Conservation (phyloP, 1,139 yeast genomes). For the Hyphopichia buzzinii region DNA sequence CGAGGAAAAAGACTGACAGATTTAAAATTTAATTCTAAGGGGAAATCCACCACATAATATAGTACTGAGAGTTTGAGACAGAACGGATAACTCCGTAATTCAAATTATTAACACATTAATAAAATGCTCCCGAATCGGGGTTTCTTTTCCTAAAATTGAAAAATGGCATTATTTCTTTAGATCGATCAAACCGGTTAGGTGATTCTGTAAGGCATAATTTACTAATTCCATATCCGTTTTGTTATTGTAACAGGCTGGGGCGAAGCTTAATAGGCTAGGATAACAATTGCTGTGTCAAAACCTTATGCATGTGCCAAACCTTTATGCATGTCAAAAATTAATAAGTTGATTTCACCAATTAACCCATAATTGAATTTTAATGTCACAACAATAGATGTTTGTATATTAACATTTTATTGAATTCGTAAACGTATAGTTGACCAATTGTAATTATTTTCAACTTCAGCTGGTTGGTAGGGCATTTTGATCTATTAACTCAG, state of each 20-base stretch:
- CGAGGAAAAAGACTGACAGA: neutral
- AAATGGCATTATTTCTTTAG: neutral
- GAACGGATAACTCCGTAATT: too few species aligned
- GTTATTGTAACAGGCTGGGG: neutral
- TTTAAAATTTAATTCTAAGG: neutral
- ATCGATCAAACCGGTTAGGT: neutral
- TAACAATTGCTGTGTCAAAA: too few species aligned
- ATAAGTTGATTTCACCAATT: too few species aligned
- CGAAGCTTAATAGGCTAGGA: too few species aligned
- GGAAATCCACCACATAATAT: neutral
- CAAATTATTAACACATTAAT: too few species aligned
- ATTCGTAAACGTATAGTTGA: neutral
- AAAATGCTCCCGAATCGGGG: neutral
- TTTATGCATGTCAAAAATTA: too few species aligned
- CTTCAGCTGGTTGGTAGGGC: too few species aligned
- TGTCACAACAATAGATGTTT: neutral
- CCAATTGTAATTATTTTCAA: neutral
- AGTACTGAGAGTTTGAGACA: neutral
- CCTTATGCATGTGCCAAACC: neutral
- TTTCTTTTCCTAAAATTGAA: neutral
- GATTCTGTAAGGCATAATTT: too few species aligned
- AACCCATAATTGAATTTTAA: too few species aligned
- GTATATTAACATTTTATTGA: neutral
- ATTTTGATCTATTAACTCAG: too few species aligned
- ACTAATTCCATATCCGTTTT: neutral